These are phyloP conservation scores for Microbotryomycetes sp. DNA, from an alignment of 1,284 basidiomycete genomes.

Conservation along the genomic window DNA sequence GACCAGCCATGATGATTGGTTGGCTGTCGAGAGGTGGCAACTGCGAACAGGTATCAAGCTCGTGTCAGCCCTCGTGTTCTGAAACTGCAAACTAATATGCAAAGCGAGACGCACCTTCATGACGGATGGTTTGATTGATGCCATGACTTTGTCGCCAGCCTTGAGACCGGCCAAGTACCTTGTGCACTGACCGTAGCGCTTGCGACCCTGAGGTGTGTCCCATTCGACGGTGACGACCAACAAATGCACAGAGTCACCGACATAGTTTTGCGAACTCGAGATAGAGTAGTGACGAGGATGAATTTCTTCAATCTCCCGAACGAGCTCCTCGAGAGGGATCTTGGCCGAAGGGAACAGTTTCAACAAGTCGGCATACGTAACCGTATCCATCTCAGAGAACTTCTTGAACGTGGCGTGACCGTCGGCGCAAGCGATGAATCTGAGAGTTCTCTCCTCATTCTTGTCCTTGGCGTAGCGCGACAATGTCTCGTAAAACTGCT, in stretches of 20 bases:
- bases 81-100: neutral
- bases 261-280: constrained; percentile 86
- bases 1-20: constrained; percentile 96
- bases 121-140: constrained; percentile 96
- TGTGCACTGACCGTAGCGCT: constrained; percentile 90
- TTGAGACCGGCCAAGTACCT: constrained; percentile 80
- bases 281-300: constrained; percentile 98
- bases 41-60: constrained; percentile 39
- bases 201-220: constrained; percentile 72
- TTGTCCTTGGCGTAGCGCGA: constrained; percentile 65
- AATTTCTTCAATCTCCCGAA: constrained; percentile 60
- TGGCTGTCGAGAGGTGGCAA: constrained; percentile 76
- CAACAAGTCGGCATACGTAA: constrained; percentile 86
- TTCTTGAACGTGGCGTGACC: constrained; percentile 91
- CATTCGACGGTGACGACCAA: constrained; percentile 96
- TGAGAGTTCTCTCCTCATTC: constrained; percentile 72
- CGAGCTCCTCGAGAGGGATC: constrained; percentile 59
- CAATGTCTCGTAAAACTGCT: constrained; percentile 88
- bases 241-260: constrained; percentile 88
- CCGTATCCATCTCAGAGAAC: constrained; percentile 86
- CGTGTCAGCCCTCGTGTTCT: neutral
- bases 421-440: constrained; percentile 90
- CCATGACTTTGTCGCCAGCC: constrained; percentile 87
- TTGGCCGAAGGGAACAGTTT: constrained; percentile 69
- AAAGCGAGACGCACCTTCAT: constrained; percentile 69